phyloP scores from a whole-genome alignment of 805 yeast genomes.

The Gaillardinia entomophila region DNA sequence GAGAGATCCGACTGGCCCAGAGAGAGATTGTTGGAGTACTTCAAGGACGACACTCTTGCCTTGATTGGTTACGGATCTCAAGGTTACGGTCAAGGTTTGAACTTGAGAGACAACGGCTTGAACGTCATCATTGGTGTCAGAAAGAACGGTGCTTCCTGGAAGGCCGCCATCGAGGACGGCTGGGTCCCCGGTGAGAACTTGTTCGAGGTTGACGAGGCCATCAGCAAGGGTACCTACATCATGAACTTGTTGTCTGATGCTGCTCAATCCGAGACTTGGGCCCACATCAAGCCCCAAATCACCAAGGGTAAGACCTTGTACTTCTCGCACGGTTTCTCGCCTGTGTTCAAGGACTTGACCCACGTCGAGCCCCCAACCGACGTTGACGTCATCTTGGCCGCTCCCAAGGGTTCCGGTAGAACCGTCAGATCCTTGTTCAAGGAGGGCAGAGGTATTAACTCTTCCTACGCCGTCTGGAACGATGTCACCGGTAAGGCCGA shows the following conservation, averaged over 20 bases:
- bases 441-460: constrained; percentile 99
- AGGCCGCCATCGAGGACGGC: constrained; percentile 98
- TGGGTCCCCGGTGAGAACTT: constrained; percentile 99
- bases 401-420: constrained; percentile 99
- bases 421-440: constrained; percentile 98
- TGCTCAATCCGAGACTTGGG: constrained; percentile 99
- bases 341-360: constrained; percentile 97
- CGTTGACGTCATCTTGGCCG: constrained; percentile 95
- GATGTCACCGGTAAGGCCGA: constrained; percentile 98
- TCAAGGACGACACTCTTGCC: constrained; percentile 97
- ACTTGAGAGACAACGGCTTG: constrained; percentile 98
- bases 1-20: constrained; percentile 99
- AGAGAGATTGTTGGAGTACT: constrained; percentile 91
- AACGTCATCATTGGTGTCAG: constrained; percentile 98
- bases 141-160: constrained; percentile 99
- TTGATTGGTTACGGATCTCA: constrained; percentile 99
- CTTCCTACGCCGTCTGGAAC: constrained; percentile 99
- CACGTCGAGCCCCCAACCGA: constrained; percentile 92
- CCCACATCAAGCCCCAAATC: constrained; percentile 76
- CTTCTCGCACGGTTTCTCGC: constrained; percentile 99
- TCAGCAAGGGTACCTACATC: constrained; percentile 83
- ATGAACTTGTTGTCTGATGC: constrained; percentile 99
- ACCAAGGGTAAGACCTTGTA: constrained; percentile 97
- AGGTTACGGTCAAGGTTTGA: constrained; percentile 99
- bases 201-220: constrained; percentile 92